A percentile compares a stretch with the other conserved stretches of the same genome.
Evolutionary conservation across 139 green algal genomes (phyloP).

Genomic region (Chlamydomonas sphaeroides): DNA sequence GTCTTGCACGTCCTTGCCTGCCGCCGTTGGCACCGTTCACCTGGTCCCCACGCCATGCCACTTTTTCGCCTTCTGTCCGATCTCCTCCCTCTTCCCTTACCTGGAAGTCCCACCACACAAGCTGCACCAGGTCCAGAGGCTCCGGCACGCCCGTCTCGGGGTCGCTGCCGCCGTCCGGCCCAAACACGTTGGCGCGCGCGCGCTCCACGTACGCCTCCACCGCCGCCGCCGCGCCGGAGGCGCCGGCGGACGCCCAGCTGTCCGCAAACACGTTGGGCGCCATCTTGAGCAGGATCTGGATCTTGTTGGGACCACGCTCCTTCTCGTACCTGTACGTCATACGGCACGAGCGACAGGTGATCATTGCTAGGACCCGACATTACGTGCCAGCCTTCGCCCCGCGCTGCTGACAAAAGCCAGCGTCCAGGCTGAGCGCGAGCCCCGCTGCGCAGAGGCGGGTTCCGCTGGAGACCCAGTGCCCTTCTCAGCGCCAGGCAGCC

Average conservation of each 20-base stretch:
- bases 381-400: too few relatives aligned
- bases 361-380: too few relatives aligned
- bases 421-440: too few relatives aligned
- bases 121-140: conserved; percentile 66
- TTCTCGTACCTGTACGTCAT: conserved; percentile 63
- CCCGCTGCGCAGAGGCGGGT: too few relatives aligned
- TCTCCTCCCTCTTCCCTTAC: conserved; percentile 11
- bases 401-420: too few relatives aligned
- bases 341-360: too few relatives aligned
- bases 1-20: too few relatives aligned
- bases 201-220: conserved; percentile 56
- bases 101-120: conserved; percentile 66
- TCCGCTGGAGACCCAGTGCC: too few relatives aligned
- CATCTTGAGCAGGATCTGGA: conserved; percentile 58
- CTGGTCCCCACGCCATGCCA: too few relatives aligned
- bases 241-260: conserved; percentile 24
- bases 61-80: background rate
- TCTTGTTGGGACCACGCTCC: conserved; percentile 52
- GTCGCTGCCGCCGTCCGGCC: conserved; percentile 29
- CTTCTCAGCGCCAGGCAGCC: too few relatives aligned
- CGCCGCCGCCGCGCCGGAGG: conserved; percentile 2
- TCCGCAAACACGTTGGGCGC: conserved; percentile 59
- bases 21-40: too few relatives aligned
- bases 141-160: conserved; percentile 14
- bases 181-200: conserved; percentile 48